Percentiles rank a stretch among this genome's conserved stretches.
Evolutionary conservation across 805 yeast genomes (phyloP).

Genomic region (Yarrowia keelungensis): DNA sequence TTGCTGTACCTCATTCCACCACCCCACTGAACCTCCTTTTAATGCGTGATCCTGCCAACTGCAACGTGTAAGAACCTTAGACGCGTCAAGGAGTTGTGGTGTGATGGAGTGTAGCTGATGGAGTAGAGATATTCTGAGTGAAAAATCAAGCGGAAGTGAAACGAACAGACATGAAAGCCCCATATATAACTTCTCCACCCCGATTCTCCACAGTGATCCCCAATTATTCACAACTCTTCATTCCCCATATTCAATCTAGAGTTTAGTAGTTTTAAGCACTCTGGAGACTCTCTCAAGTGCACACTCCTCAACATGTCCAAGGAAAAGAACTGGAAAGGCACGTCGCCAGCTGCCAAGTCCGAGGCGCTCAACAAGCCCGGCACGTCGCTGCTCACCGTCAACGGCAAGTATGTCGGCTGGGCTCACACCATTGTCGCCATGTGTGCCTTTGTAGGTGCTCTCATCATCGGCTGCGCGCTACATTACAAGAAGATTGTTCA

Average conservation of each 20-base stretch:
- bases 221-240: no score
- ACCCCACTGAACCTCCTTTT: neutral
- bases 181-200: no score
- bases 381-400: conserved; percentile 26
- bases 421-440: conserved; percentile 36
- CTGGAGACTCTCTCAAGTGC: neutral
- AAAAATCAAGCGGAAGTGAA: neutral
- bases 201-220: no score
- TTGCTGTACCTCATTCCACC: no score
- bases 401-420: conserved; percentile 35
- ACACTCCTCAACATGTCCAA: conserved; percentile 26
- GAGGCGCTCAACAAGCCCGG: conserved; percentile 37
- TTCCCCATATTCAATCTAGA: conserved; percentile 16
- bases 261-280: conserved; percentile 10
- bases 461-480: conserved; percentile 72
- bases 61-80: conserved; percentile 35
- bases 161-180: neutral
- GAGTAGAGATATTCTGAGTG: no score
- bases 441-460: conserved; percentile 77
- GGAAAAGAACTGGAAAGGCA: conserved; percentile 37
- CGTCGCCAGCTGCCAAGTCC: conserved; percentile 14
- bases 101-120: neutral
- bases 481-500: conserved; percentile 89
- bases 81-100: conserved; percentile 16
- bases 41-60: conserved; percentile 20